Evolutionary conservation across 495 filamentous ascomycete genomes (phyloP), one percentile per base, ranked within the genome.

Genomic region (Hypomontagnella monticulosa): DNA sequence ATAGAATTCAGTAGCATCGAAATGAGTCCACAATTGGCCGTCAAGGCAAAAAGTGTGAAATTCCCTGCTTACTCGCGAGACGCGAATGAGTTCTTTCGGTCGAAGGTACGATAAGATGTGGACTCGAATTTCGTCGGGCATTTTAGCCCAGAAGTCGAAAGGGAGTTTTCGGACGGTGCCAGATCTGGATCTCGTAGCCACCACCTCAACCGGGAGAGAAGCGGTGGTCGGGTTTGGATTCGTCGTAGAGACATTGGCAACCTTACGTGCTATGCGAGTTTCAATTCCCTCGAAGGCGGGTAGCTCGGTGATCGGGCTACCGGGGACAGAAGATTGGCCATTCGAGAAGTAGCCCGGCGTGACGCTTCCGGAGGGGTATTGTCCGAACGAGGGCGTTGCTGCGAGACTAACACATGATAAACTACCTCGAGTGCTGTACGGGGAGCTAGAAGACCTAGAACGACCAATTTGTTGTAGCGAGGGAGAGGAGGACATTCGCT

Each of bases 1-100:
- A 72, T 99, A 99, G 74, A 92, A 98, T 30, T 89, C 87, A 0
- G 93, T 87, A 0, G 92, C 89, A 71, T 98, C 93, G 40, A 98
- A 82, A 44, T 83, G 84, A 0, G 84, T 85, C 95, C 95, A 99
- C 14, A 99, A 78, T 76, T 99, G 95, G 6, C 95, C 95, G 74
- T 99, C 95, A 64, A 92, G 97, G 78, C 94, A 97, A 81, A 93
- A 89, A 32, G 83, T 78, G 74, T 97, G 81, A 84, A 95, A 98
- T 12, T 83, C 73, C 69, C 87, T 92, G 69, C 87, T 93, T n/a
- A 96, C 90, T 11, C 83, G 76, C 4, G 95, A 96, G 46, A 85
- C 87, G 52, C 91, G 87, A 8, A 98, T 85, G 46, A 99, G 86
- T 72, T 98, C 89, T 67, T 87, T 91, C 9, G 94, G 93, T 23